Percentiles rank a stretch among this genome's conserved stretches.
Evolutionary conservation across 257 asterid species (phyloP).

Genomic region (Cynanchum wilfordii): DNA sequence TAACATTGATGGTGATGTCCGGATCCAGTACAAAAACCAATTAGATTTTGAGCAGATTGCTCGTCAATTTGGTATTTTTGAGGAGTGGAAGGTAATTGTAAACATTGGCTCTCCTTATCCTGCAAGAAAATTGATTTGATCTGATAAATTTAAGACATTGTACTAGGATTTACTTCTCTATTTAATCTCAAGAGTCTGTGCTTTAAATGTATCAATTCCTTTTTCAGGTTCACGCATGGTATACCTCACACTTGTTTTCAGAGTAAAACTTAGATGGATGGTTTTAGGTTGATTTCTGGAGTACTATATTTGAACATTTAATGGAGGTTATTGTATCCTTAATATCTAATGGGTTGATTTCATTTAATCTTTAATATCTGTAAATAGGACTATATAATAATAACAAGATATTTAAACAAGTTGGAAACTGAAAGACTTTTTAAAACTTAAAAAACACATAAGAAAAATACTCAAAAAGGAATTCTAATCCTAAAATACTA

Average conservation of each 20-base stretch:
- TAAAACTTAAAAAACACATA: too few species aligned
- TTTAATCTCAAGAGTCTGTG: background rate
- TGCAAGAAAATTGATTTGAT: background rate
- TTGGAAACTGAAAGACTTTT: too few species aligned
- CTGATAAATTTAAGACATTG: background rate
- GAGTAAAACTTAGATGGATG: too few species aligned
- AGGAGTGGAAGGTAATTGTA: slow-evolving; percentile 90
- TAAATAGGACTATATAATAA: too few species aligned
- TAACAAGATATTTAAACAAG: too few species aligned
- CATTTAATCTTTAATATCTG: too few species aligned
- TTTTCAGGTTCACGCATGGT: background rate
- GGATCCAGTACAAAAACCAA: slow-evolving; percentile 67
- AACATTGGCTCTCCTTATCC: background rate
- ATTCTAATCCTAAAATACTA: too few species aligned
- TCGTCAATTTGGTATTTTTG: slow-evolving; percentile 84
- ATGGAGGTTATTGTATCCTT: background rate
- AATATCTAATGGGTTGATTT: too few species aligned
- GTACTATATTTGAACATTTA: background rate
- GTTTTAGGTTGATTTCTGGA: too few species aligned
- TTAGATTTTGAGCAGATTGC: slow-evolving; percentile 64
- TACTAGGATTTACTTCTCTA: background rate
- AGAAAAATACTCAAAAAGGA: too few species aligned
- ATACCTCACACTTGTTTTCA: background rate
- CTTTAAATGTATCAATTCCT: background rate
- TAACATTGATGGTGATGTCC: slow-evolving; percentile 74